These are phyloP conservation scores for Dictyostelium brefeldianum DNA, from an alignment of 78 protist genomes.

Conservation along the genomic window DNA sequence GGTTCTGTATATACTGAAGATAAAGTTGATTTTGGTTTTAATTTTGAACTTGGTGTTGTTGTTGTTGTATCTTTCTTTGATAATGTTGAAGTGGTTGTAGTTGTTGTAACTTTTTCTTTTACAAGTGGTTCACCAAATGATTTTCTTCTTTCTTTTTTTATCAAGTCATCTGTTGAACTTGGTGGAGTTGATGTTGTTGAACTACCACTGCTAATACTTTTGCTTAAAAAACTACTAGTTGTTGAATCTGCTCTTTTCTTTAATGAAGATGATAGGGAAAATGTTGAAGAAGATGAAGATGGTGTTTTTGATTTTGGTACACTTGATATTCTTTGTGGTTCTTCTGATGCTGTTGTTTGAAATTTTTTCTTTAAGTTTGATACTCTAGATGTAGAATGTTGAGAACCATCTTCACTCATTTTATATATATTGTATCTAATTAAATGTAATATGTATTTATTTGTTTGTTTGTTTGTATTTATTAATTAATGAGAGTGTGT, in stretches of 20 bases:
- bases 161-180: not conserved
- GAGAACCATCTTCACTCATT: slow-evolving; percentile 17
- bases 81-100: not conserved
- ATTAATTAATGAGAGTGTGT: too few relatives aligned
- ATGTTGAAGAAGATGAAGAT: not conserved
- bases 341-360: not conserved
- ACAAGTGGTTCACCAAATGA: slow-evolving; percentile 14
- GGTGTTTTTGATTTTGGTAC: slow-evolving; percentile 8
- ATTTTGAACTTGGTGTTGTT: not conserved
- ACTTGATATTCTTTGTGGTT: slow-evolving; percentile 8
- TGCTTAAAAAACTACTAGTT: not conserved
- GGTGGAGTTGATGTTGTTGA: not conserved
- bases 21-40: not conserved
- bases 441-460: too few relatives aligned
- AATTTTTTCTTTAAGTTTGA: slow-evolving; percentile 9
- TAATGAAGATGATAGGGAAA: slow-evolving; percentile 10
- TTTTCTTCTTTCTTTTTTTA: slow-evolving; percentile 21
- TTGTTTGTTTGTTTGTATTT: too few relatives aligned
- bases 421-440: not conserved
- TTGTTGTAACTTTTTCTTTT: not conserved
- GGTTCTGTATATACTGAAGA: slow-evolving; percentile 2
- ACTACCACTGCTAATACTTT: not conserved
- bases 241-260: not conserved
- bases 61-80: not conserved
- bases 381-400: not conserved